Conservation (phyloP, 2,329 filamentous ascomycete species). For the Neofusicoccum parvum region DNA sequence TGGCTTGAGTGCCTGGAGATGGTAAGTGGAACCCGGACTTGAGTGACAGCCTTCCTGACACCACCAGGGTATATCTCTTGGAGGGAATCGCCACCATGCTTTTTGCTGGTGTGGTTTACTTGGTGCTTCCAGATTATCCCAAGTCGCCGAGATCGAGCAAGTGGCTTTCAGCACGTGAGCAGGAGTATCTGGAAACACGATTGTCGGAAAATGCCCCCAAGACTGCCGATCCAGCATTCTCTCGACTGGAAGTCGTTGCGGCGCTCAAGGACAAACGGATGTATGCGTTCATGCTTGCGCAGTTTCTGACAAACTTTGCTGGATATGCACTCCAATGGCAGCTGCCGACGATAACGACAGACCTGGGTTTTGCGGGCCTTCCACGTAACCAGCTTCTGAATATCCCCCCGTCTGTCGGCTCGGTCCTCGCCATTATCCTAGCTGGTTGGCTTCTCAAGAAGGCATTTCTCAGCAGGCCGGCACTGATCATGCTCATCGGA, state of each 20-base stretch:
- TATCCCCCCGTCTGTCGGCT: constrained; percentile 49
- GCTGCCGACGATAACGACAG: constrained; percentile 46
- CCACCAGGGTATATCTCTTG: constrained; percentile 45
- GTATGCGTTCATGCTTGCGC: constrained; percentile 42
- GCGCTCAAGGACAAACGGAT: constrained; percentile 39
- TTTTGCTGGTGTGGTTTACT: constrained; percentile 42
- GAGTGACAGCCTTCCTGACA: too few relatives aligned
- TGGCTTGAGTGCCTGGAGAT: constrained; percentile 28
- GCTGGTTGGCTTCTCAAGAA: constrained; percentile 44
- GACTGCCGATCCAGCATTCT: constrained; percentile 42
- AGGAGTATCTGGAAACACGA: constrained; percentile 44
- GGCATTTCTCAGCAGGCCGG: constrained; percentile 45
- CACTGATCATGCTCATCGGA: constrained; percentile 45
- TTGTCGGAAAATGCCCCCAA: constrained; percentile 43
- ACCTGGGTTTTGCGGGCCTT: constrained; percentile 45
- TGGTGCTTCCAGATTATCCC: constrained; percentile 49
- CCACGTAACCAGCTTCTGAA: constrained; percentile 50
- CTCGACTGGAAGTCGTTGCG: constrained; percentile 38
- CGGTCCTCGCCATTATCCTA: constrained; percentile 44
- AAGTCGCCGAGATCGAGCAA: constrained; percentile 40
- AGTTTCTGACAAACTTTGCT: constrained; percentile 45
- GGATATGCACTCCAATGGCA: constrained; percentile 48
- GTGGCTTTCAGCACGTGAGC: constrained; percentile 44
- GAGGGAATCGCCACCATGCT: constrained; percentile 48
- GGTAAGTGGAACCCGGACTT: constrained; percentile 9